Evolutionary conservation across 1,284 basidiomycete species (phyloP), one percentile per base, ranked within the genome.

Genomic region (Apiotrichum porosum): DNA sequence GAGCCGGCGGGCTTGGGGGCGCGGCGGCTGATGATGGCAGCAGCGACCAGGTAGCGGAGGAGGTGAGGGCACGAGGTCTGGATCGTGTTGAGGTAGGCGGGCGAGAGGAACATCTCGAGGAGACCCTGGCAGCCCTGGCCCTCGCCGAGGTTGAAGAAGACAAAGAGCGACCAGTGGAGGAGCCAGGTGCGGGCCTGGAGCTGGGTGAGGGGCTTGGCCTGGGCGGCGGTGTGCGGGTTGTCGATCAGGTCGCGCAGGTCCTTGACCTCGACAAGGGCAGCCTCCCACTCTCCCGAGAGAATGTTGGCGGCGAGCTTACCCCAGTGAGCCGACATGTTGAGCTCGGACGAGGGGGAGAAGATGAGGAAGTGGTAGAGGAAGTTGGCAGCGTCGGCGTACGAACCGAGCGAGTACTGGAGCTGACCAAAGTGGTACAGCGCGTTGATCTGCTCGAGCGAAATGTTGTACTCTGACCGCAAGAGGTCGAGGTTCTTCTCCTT

Each of bases 361-460:
- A 97, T 86, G 54, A 93, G 88, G 81, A 97, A 98, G 72, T 98
- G 94, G 80, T 98, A 93, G 52, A 98, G 82, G 76, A 95, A 97
- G 74, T 97, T 92, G 44, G 92, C 91, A 18, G 95, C 92, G 53
- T 88, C 88, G 59, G 83, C 86, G 79, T 98, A 98, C 73, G 92
- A 90, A 47, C 95, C 94, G 69, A 90, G 90, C 30, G 92, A 90
- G 77, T 91, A 98, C 75, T 95, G 92, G 79, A 93, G 97, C 71
- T 97, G 86, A 48, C 94, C 95, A 74, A 94, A 97, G 75, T 91
- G 91, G 79, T 98, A 98, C 9, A 98, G 80, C 3, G 89, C 88
- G 42, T 86, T 88, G 72, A 98, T 95, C 82, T 97, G 89, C 54
- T 95, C 91, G 49, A 88, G 77, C 23, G 87, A 92, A 54, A 98